Evolutionary conservation across 202 grass and related monocot genomes (phyloP), one percentile per base, ranked within the genome.

Genomic region (Zizania palustris): DNA sequence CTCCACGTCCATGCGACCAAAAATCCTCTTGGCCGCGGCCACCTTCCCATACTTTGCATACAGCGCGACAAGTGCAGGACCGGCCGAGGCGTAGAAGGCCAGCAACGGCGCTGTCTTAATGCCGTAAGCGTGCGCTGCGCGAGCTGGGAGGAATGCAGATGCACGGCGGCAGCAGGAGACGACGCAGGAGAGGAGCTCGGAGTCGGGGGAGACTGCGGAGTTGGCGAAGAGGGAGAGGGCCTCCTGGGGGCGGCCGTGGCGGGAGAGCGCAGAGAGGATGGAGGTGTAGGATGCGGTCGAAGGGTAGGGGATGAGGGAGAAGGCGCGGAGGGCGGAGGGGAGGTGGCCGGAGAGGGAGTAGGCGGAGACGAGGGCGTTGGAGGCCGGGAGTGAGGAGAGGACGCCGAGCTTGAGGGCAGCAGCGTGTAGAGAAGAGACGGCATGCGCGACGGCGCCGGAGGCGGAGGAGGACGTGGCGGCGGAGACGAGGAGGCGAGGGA

Each of bases 321-420:
- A 93, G 60, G 76, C 59, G 48, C 84, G 75, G 16, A 81, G 43
- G 22, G 90, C 80, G n/a, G 79, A 45, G 2, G 33, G 45, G 34
- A 93, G 50, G 39, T 74, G 54, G 39, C 63, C 78, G 0, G 51
- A 35, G 35, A 77, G 82, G 37, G 70, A 77, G 68, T 93, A 93
- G 28, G 90, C 87, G 18, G 83, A 76, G 72, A 97, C 54, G 50
- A 97, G 85, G 14, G 93, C 90, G 64, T 93, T 97, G 82, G 85
- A 67, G 48, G 81, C 90, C 18, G 77, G 80, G 51, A 93, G 56
- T 15, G 83, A 76, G 77, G 63, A 28, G 9, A 83, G 62, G 9
- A 73, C 35, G 41, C 80, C 87, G 63, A 92, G 84, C 72, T 96
- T 96, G 68, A 88, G 57, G 37, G 82, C 82, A 3, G 82, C 82